Conservation (phyloP, 345 rosid species). For the Citrus cavaleriei region DNA sequence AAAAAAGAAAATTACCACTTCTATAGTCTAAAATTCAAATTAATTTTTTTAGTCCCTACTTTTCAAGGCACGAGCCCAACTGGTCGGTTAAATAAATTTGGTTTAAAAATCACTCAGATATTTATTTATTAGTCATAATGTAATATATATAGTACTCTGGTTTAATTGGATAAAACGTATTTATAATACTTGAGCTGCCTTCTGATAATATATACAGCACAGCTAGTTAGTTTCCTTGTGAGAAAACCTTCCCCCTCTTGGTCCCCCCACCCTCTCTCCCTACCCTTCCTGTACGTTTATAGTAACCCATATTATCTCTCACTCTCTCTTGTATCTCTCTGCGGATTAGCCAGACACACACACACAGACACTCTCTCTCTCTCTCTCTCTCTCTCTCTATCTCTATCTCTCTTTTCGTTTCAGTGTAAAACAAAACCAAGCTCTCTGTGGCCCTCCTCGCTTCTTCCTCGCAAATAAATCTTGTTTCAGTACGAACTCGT, state of each 20-base stretch:
- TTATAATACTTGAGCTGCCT: too few relatives aligned
- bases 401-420: background rate
- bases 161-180: too few relatives aligned
- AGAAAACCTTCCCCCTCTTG: constrained; percentile 14
- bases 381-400: background rate
- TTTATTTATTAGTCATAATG: too few relatives aligned
- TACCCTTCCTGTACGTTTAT: constrained; percentile 11
- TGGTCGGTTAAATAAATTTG: too few relatives aligned
- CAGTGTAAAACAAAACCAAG: background rate
- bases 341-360: too few relatives aligned
- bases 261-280: background rate
- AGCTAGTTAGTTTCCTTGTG: constrained; percentile 9
- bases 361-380: background rate
- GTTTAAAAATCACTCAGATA: too few relatives aligned
- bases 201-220: too few relatives aligned
- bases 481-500: background rate
- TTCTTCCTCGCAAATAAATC: background rate
- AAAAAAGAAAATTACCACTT: too few relatives aligned
- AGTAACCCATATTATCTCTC: constrained; percentile 6
- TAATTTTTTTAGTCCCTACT: too few relatives aligned
- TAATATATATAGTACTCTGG: too few relatives aligned
- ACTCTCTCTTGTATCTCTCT: background rate
- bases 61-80: too few relatives aligned
- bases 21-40: too few relatives aligned
- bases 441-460: background rate